A percentile compares a stretch with the other conserved stretches of the same genome.
phyloP scores from a whole-genome alignment of 805 yeast genomes.

The Dipodascopsis uninucleata region DNA sequence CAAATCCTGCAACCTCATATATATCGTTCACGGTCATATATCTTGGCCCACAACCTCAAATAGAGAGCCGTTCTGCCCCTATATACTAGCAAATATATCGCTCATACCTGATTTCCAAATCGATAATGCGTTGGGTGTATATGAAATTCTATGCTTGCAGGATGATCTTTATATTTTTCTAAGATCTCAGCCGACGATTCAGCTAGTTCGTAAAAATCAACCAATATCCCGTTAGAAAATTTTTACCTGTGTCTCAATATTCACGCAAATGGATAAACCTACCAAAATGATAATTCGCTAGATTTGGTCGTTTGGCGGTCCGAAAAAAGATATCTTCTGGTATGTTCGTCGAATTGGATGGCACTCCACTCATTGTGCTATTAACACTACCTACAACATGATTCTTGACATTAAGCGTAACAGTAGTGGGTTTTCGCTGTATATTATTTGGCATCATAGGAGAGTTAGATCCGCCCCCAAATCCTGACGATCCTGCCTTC shows the following conservation, averaged over 20 bases:
- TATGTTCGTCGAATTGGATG: too few species aligned
- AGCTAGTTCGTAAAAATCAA: conserved; percentile 34
- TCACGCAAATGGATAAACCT: too few species aligned
- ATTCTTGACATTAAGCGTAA: conserved; percentile 8
- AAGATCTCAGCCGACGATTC: conserved; percentile 71
- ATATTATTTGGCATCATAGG: background rate
- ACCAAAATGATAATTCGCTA: conserved; percentile 21
- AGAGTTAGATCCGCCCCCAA: background rate
- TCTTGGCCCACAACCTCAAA: too few species aligned
- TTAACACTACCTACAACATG: too few species aligned
- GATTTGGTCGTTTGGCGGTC: conserved; percentile 2
- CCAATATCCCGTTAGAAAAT: too few species aligned
- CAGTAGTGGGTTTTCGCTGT: conserved; percentile 5
- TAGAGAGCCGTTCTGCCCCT: too few species aligned
- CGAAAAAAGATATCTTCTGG: conserved; percentile 12
- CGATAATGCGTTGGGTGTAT: conserved; percentile 88
- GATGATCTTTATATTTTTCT: conserved; percentile 68
- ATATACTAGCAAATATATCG: too few species aligned
- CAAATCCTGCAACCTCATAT: too few species aligned
- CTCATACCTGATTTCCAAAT: conserved; percentile 66
- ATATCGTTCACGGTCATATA: too few species aligned
- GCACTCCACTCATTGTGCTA: too few species aligned
- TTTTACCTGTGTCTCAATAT: too few species aligned
- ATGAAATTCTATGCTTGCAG: conserved; percentile 83
- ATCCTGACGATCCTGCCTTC: conserved; percentile 5